phyloP scores from a whole-genome alignment of 257 asterid genomes.

The Solanum corneliomulleri region DNA sequence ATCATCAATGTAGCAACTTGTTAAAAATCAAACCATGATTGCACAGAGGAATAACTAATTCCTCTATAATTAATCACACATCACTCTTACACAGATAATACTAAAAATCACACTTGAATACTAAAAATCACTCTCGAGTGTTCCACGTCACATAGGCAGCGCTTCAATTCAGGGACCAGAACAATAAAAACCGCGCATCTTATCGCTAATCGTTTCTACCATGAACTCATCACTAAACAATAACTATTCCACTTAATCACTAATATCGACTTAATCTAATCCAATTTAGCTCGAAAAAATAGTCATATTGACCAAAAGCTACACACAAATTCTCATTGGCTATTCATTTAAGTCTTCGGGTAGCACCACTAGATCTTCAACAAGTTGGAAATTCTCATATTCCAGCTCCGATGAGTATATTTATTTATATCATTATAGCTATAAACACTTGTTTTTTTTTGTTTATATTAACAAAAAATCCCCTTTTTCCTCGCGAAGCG shows the following conservation, averaged over 20 bases:
- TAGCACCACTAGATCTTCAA: not conserved
- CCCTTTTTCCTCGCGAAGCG: rapidly evolving
- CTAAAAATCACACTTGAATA: not conserved
- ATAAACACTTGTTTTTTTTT: not conserved
- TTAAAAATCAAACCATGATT: not conserved
- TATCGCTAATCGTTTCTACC: not conserved
- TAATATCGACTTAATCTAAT: not conserved
- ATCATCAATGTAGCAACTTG: not conserved
- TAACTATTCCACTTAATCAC: not conserved
- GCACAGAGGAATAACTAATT: not conserved
- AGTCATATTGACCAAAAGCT: not conserved
- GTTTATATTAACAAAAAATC: not conserved
- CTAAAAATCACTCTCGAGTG: not conserved
- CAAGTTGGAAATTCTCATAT: not conserved
- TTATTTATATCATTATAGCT: not conserved
- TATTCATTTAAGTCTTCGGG: not conserved
- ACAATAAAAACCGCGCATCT: not conserved
- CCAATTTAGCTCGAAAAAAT: not conserved
- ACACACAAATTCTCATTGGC: not conserved
- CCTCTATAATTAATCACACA: not conserved
- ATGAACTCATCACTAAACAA: not conserved
- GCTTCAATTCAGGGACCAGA: not conserved
- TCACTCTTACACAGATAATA: not conserved
- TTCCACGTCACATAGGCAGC: not conserved
- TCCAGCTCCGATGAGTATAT: not conserved